phyloP scores from a whole-genome alignment of 2,329 filamentous ascomycete genomes.

The Malbranchea zuffiana region DNA sequence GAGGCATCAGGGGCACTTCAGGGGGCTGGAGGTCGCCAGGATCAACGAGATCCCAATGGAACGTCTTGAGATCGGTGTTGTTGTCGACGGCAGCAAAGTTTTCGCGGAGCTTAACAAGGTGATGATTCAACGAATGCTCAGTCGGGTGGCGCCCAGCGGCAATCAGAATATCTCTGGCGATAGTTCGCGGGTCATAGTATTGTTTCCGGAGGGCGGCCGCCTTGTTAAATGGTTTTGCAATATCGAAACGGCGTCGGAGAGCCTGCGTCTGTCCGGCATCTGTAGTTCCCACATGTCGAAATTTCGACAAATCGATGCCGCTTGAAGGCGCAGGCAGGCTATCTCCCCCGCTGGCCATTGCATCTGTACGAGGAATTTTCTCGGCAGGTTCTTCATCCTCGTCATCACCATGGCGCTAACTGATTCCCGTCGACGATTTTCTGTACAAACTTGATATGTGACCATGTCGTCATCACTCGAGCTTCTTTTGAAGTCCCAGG shows the following conservation, averaged over 20 bases:
- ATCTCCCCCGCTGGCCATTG: background rate
- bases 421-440: too few relatives aligned
- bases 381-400: constrained; percentile 1
- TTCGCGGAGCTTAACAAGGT: constrained; percentile 41
- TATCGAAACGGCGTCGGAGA: constrained; percentile 21
- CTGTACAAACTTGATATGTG: too few relatives aligned
- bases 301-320: constrained; percentile 5
- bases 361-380: constrained; percentile 3
- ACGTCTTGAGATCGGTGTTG: constrained; percentile 44
- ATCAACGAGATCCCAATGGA: constrained; percentile 53
- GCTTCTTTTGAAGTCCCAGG: too few relatives aligned
- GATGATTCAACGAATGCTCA: constrained; percentile 48
- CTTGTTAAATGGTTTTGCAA: constrained; percentile 37
- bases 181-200: constrained; percentile 50
- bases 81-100: constrained; percentile 35
- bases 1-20: constrained; percentile 19
- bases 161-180: constrained; percentile 53
- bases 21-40: constrained; percentile 38
- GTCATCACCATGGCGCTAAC: too few relatives aligned
- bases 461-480: too few relatives aligned
- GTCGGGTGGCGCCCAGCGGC: constrained; percentile 51
- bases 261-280: background rate
- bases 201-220: constrained; percentile 34
- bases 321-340: background rate
- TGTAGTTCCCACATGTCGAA: constrained; percentile 1